These are phyloP conservation scores for Starmerella khaoyaiensis DNA, from an alignment of 805 yeast species.

Conservation along the genomic window DNA sequence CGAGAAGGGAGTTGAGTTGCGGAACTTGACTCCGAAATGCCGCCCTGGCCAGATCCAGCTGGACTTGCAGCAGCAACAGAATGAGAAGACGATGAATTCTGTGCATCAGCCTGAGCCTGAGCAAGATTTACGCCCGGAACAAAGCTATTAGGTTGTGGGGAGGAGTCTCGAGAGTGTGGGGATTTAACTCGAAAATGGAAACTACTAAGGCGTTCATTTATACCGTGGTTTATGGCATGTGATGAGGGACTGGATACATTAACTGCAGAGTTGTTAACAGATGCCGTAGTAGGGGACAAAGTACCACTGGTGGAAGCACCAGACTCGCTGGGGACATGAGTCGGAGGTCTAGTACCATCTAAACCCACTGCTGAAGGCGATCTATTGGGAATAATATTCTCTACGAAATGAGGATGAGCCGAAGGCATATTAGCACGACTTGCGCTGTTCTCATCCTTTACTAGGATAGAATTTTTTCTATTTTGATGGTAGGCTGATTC, in stretches of 20 bases:
- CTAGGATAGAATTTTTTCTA: conserved; percentile 22
- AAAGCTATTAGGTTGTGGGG: background rate
- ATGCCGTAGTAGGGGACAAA: background rate
- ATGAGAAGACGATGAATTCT: background rate
- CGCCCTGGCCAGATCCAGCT: background rate
- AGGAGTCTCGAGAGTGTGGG: too few relatives aligned
- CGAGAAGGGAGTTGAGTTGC: conserved; percentile 1
- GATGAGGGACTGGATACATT: background rate
- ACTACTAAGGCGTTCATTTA: too few relatives aligned
- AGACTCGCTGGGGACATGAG: background rate
- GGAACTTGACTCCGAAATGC: background rate
- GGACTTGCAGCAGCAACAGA: conserved; percentile 1
- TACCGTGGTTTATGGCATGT: too few relatives aligned
- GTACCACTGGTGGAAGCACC: background rate
- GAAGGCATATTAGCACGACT: conserved; percentile 7
- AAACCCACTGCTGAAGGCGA: conserved; percentile 5
- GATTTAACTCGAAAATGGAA: too few relatives aligned
- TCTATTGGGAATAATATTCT: conserved; percentile 15
- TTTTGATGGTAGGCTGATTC: background rate
- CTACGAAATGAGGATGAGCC: conserved; percentile 24
- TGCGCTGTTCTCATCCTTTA: conserved; percentile 16
- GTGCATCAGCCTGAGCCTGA: conserved; percentile 11
- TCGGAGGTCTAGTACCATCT: background rate
- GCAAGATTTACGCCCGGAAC: conserved; percentile 1
- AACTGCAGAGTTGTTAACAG: background rate